Percentiles rank a stretch among this genome's conserved stretches.
Conservation (phyloP, 1,139 yeast species). For the Blastobotrys illinoisensis region DNA sequence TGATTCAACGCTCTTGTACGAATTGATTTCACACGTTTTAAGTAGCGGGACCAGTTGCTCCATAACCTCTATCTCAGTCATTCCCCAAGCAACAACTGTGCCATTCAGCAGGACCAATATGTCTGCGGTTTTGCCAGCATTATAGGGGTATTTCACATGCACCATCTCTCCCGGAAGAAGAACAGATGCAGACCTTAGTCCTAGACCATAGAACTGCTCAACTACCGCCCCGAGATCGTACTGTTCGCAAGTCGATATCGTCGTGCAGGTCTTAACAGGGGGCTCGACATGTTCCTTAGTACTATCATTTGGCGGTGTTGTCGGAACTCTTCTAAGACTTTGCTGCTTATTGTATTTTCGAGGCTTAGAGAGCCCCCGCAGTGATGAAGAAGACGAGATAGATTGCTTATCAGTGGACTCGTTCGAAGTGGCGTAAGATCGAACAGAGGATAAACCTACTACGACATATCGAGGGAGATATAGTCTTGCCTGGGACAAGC, state of each 20-base stretch:
- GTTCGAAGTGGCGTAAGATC: neutral
- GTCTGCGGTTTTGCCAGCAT: conserved; percentile 40
- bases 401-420: neutral
- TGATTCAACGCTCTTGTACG: conserved; percentile 54
- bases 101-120: conserved; percentile 66
- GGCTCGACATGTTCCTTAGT: neutral
- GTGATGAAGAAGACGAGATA: neutral
- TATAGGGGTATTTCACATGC: conserved; percentile 37
- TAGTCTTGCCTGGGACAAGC: neutral
- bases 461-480: neutral
- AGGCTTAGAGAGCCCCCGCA: neutral
- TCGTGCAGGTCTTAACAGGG: conserved; percentile 43
- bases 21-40: conserved; percentile 42
- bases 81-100: conserved; percentile 77
- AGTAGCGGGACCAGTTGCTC: conserved; percentile 44
- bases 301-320: neutral
- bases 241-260: conserved; percentile 64
- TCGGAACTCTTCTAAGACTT: neutral
- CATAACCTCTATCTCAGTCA: conserved; percentile 45
- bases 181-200: conserved; percentile 36
- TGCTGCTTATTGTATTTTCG: neutral
- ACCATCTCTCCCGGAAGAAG: conserved; percentile 73
- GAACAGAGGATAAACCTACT: neutral
- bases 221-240: conserved; percentile 50
- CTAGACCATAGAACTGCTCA: conserved; percentile 33